A percentile compares a stretch with the other conserved stretches of the same genome.
Evolutionary conservation across 352 stramenopile species (phyloP).

Genomic region (Thalassiosira pacifica): DNA sequence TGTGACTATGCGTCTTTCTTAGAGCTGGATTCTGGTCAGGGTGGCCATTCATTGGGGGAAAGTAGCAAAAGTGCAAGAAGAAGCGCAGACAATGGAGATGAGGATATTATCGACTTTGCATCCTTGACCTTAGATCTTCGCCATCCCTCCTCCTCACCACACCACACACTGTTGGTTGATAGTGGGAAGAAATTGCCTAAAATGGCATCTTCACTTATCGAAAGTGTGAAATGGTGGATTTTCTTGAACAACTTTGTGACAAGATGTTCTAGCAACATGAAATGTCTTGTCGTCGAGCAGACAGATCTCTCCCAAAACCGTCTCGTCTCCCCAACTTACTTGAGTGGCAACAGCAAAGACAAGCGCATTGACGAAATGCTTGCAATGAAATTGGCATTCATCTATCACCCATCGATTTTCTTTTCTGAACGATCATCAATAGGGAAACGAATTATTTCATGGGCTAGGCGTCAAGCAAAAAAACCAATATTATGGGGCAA

Average conservation of each 20-base stretch:
- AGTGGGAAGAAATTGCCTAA: background rate
- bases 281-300: slow-evolving; percentile 57
- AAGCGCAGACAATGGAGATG: too few relatives aligned
- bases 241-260: slow-evolving; percentile 40
- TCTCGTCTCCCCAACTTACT: background rate
- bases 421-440: slow-evolving; percentile 41
- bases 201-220: background rate
- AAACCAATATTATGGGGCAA: slow-evolving; percentile 24
- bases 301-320: slow-evolving; percentile 3
- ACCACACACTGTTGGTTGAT: background rate
- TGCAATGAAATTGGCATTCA: slow-evolving; percentile 75
- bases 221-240: slow-evolving; percentile 54
- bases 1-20: slow-evolving; percentile 70
- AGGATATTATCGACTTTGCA: slow-evolving; percentile 25
- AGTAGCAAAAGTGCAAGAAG: too few relatives aligned
- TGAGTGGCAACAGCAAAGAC: background rate
- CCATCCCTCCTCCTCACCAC: slow-evolving; percentile 13
- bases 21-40: slow-evolving; percentile 27
- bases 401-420: slow-evolving; percentile 70
- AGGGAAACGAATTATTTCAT: slow-evolving; percentile 70
- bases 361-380: slow-evolving; percentile 67
- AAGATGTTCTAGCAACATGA: slow-evolving; percentile 25
- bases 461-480: slow-evolving; percentile 65
- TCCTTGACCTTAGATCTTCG: slow-evolving; percentile 49
- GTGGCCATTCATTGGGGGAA: too few relatives aligned